These are phyloP conservation scores for Debaryomycetaceae sp. DNA, from an alignment of 1,139 yeast species.

Conservation along the genomic window DNA sequence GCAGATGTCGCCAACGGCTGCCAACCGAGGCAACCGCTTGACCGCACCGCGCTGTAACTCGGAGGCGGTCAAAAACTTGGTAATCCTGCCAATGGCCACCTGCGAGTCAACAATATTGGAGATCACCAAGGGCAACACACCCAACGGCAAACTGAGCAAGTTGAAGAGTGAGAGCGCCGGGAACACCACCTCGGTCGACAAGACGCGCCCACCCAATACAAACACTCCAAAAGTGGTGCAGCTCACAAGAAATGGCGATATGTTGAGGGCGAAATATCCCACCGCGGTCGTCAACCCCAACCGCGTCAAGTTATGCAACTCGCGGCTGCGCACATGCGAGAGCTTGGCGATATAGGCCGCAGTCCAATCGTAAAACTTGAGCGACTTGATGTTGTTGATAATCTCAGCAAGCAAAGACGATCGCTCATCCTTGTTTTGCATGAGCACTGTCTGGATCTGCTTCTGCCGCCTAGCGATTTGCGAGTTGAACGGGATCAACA, in stretches of 20 bases:
- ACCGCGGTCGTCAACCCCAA: constrained; percentile 34
- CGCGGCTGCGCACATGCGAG: constrained; percentile 47
- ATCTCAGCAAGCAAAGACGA: constrained; percentile 58
- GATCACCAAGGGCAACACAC: constrained; percentile 52
- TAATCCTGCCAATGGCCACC: constrained; percentile 55
- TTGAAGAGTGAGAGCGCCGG: constrained; percentile 65
- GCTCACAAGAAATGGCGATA: constrained; percentile 39
- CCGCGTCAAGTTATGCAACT: constrained; percentile 40
- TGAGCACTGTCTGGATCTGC: constrained; percentile 50
- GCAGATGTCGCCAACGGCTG: constrained; percentile 26
- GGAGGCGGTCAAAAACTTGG: constrained; percentile 37
- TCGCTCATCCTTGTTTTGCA: constrained; percentile 63
- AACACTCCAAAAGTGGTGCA: constrained; percentile 57
- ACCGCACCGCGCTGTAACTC: constrained; percentile 47
- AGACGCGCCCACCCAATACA: constrained; percentile 45
- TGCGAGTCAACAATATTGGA: constrained; percentile 54
- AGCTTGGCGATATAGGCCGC: constrained; percentile 53
- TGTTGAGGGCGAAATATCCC: constrained; percentile 54
- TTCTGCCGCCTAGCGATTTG: constrained; percentile 45
- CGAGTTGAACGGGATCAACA: constrained; percentile 59
- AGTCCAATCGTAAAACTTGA: constrained; percentile 77
- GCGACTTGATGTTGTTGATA: constrained; percentile 60
- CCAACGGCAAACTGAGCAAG: constrained; percentile 56
- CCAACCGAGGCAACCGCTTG: constrained; percentile 25
- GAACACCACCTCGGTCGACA: constrained; percentile 60